phyloP scores from a whole-genome alignment of 2,329 filamentous ascomycete genomes.

The Aureobasidium uvarum region DNA sequence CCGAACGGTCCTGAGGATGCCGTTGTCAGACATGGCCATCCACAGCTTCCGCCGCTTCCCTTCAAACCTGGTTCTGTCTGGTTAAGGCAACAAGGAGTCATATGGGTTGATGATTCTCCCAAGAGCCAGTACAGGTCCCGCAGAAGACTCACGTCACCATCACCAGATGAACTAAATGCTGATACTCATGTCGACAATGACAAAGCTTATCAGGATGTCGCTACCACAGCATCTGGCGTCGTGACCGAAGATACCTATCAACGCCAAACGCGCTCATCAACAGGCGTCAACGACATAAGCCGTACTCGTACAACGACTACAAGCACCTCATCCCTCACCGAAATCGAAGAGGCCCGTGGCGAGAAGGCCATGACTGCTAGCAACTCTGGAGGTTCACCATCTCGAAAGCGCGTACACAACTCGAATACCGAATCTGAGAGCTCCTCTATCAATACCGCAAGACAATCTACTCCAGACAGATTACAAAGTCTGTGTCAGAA shows the following conservation, averaged over 20 bases:
- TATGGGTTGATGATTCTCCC: background rate
- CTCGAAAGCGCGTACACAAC: background rate
- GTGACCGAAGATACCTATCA: background rate
- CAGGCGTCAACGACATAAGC: background rate
- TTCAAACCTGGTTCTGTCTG: background rate
- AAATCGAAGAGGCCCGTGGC: background rate
- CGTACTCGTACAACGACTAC: background rate
- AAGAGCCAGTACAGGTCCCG: background rate
- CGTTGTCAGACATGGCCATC: background rate
- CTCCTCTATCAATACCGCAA: background rate
- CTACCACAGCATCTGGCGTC: background rate
- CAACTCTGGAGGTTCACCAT: background rate
- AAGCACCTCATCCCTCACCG: background rate
- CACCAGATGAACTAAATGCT: background rate
- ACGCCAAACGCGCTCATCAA: background rate
- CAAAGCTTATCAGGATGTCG: background rate
- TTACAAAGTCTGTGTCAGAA: background rate
- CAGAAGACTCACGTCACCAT: background rate
- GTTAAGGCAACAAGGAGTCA: background rate
- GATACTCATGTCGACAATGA: background rate
- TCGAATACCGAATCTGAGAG: background rate
- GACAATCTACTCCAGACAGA: background rate
- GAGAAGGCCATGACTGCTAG: background rate
- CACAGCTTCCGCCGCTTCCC: background rate
- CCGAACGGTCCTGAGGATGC: background rate